Conservation (phyloP, 1,139 yeast species). For the Meyerozyma elateridarum region DNA sequence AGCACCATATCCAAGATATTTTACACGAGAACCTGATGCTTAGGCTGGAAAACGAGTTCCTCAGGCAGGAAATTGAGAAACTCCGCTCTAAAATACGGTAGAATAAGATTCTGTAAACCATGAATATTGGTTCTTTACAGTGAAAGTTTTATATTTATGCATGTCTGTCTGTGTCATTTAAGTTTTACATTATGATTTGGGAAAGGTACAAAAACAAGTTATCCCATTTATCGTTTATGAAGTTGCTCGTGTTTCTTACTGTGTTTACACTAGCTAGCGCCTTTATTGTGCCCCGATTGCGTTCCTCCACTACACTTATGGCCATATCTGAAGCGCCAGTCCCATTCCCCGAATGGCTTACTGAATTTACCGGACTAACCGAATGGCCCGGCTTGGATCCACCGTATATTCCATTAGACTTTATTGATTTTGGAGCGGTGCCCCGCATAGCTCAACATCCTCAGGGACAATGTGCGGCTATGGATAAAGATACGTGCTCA, state of each 20-base stretch:
- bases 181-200: no score
- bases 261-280: not conserved
- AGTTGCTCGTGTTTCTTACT: conserved; percentile 1
- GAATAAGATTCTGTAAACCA: no score
- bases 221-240: no score
- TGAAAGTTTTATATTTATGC: no score
- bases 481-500: conserved; percentile 53
- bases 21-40: not conserved
- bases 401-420: conserved; percentile 78
- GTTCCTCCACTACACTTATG: no score
- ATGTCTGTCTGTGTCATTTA: no score
- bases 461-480: conserved; percentile 56
- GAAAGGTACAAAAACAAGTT: no score
- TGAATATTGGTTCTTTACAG: no score
- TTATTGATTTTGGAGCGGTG: conserved; percentile 52
- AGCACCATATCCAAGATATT: conserved; percentile 1
- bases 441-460: conserved; percentile 47
- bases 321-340: conserved; percentile 10
- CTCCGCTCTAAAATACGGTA: no score
- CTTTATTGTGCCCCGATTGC: conserved; percentile 3
- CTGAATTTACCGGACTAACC: conserved; percentile 63
- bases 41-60: conserved; percentile 12
- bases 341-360: conserved; percentile 78
- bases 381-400: conserved; percentile 86
- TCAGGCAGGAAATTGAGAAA: conserved; percentile 12